A percentile compares a stretch with the other conserved stretches of the same genome.
phyloP scores from a whole-genome alignment of 139 green algal species.

The Asterochloris sp. region DNA sequence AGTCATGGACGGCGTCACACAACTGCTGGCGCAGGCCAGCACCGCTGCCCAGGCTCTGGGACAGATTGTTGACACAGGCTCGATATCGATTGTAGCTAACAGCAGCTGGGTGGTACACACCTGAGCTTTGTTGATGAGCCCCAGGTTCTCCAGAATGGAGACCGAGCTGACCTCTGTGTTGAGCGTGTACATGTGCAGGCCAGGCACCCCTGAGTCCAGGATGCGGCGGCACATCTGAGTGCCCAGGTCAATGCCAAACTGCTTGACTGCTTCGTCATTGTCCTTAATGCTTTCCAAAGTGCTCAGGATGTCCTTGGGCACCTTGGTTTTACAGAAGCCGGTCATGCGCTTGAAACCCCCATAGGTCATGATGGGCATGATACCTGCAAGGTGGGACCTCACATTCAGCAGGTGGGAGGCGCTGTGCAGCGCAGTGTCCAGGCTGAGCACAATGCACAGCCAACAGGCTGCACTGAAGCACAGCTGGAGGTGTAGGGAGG shows the following conservation, averaged over 20 bases:
- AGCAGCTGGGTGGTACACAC: constrained; percentile 1
- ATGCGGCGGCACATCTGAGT: constrained; percentile 87
- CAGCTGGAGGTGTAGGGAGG: no score
- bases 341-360: constrained; percentile 98
- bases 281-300: constrained; percentile 92
- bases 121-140: constrained; percentile 54
- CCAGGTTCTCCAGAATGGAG: constrained; percentile 77
- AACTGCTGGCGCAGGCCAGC: no score
- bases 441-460: no score
- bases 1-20: no score
- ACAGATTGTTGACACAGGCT: no score
- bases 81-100: no score
- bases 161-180: constrained; percentile 83
- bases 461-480: no score
- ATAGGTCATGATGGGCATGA: constrained; percentile 98
- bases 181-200: constrained; percentile 96
- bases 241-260: constrained; percentile 86
- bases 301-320: constrained; percentile 74
- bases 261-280: constrained; percentile 88
- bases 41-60: no score
- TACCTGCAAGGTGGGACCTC: constrained; percentile 46
- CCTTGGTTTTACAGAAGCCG: constrained; percentile 92
- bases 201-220: constrained; percentile 64
- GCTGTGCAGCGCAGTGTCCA: no score
- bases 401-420: neutral